These are phyloP conservation scores for Salix brachista DNA, from an alignment of 345 rosid species.

Conservation along the genomic window DNA sequence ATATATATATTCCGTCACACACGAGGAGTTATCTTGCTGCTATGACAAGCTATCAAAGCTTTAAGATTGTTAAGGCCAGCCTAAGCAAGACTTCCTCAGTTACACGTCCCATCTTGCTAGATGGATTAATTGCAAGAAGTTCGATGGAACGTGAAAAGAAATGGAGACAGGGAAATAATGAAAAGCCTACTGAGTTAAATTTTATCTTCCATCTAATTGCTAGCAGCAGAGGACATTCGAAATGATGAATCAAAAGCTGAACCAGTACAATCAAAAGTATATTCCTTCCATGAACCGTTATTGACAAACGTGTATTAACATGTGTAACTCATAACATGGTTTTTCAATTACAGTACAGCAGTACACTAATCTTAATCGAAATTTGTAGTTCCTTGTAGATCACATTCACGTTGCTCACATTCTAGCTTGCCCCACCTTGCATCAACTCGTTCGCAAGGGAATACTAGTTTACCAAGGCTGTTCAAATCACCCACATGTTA, in stretches of 20 bases:
- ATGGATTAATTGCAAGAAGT: not conserved
- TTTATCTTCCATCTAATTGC: not conserved
- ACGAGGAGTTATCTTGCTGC: not conserved
- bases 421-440: slow-evolving; percentile 99
- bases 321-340: not conserved
- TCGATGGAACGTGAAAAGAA: not conserved
- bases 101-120: not conserved
- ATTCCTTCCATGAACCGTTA: not conserved
- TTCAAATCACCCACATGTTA: slow-evolving; percentile 13
- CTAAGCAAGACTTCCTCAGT: not conserved
- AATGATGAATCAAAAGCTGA: not conserved
- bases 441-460: slow-evolving; percentile 84
- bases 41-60: not conserved
- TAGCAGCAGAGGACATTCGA: not conserved
- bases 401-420: slow-evolving; percentile 78
- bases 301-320: not conserved
- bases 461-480: slow-evolving; percentile 69
- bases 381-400: slow-evolving; percentile 57
- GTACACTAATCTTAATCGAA: slow-evolving; percentile 2
- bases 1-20: not conserved
- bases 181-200: not conserved
- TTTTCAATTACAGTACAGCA: not conserved
- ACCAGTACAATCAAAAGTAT: not conserved
- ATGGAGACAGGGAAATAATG: not conserved
- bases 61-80: not conserved